Conservation (phyloP, 129 eudicot genomes). For the Arctium lappa region DNA sequence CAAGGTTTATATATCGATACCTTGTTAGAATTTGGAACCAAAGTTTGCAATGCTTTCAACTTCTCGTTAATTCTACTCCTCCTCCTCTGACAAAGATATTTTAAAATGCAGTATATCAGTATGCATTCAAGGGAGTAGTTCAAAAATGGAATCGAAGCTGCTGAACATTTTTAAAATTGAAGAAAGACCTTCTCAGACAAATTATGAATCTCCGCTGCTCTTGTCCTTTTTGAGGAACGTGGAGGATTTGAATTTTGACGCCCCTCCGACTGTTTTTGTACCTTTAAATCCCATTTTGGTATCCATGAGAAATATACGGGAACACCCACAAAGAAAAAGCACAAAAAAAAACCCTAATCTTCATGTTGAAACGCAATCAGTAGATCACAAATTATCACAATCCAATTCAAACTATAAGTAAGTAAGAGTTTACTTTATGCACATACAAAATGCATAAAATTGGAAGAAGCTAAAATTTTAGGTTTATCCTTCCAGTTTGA, state of each 20-base stretch:
- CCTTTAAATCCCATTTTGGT: slow-evolving; percentile 19
- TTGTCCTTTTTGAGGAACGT: slow-evolving; percentile 80
- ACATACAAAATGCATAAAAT: neutral
- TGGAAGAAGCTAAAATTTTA: neutral
- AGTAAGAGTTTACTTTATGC: neutral
- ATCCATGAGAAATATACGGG: neutral
- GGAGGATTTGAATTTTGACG: slow-evolving; percentile 36
- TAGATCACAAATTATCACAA: slow-evolving; percentile 12
- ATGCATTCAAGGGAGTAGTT: slow-evolving; percentile 1
- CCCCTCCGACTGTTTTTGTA: slow-evolving; percentile 27
- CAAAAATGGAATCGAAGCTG: neutral
- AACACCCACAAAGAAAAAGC: neutral
- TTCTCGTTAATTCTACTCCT: slow-evolving; percentile 91
- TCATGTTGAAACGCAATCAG: slow-evolving; percentile 19
- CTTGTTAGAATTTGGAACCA: slow-evolving; percentile 90
- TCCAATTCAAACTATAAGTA: neutral
- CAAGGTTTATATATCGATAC: slow-evolving; percentile 15
- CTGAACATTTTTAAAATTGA: neutral
- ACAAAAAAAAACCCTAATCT: slow-evolving; percentile 2
- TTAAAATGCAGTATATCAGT: neutral
- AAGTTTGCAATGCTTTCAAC: slow-evolving; percentile 88
- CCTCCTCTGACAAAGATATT: slow-evolving; percentile 54
- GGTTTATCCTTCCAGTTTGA: slow-evolving; percentile 28
- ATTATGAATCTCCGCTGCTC: slow-evolving; percentile 94
- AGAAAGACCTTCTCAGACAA: slow-evolving; percentile 75